These are phyloP conservation scores for Pneumocystis sp. DNA, from an alignment of 1,139 yeast genomes.

Conservation along the genomic window DNA sequence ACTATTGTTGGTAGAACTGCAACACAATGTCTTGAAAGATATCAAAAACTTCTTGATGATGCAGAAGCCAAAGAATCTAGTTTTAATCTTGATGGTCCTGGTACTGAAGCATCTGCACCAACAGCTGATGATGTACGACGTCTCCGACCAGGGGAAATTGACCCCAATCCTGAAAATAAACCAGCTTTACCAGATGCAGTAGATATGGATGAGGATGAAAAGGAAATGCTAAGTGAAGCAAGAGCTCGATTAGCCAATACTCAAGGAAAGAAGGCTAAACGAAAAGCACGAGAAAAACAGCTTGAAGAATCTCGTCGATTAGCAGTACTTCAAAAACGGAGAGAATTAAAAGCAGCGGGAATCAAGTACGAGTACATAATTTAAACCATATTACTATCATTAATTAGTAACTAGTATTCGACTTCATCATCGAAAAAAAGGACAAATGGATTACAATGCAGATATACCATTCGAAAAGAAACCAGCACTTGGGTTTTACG, in stretches of 20 bases:
- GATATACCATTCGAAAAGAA: conserved; percentile 67
- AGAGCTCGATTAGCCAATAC: conserved; percentile 82
- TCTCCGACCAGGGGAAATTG: conserved; percentile 37
- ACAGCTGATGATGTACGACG: conserved; percentile 14
- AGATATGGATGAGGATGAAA: conserved; percentile 73
- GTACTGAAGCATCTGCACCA: conserved; percentile 35
- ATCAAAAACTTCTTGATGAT: conserved; percentile 58
- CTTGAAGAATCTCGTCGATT: conserved; percentile 57
- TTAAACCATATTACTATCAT: neutral
- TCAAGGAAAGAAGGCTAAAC: conserved; percentile 85
- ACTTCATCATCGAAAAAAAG: conserved; percentile 36
- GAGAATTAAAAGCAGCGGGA: conserved; percentile 81
- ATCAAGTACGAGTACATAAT: conserved; percentile 26
- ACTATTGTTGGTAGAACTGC: conserved; percentile 73
- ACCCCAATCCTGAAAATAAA: conserved; percentile 61
- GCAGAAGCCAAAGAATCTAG: conserved; percentile 29
- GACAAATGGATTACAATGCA: conserved; percentile 57
- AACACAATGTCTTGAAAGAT: conserved; percentile 75
- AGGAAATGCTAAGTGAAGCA: conserved; percentile 88
- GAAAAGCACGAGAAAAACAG: conserved; percentile 78
- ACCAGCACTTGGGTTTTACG: conserved; percentile 61
- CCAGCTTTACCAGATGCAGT: conserved; percentile 73
- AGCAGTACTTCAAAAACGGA: conserved; percentile 61
- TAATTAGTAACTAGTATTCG: conserved; percentile 10
- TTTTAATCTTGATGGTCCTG: conserved; percentile 37